Conservation (phyloP, 208 protist species). For the Leishmania amazonensis region DNA sequence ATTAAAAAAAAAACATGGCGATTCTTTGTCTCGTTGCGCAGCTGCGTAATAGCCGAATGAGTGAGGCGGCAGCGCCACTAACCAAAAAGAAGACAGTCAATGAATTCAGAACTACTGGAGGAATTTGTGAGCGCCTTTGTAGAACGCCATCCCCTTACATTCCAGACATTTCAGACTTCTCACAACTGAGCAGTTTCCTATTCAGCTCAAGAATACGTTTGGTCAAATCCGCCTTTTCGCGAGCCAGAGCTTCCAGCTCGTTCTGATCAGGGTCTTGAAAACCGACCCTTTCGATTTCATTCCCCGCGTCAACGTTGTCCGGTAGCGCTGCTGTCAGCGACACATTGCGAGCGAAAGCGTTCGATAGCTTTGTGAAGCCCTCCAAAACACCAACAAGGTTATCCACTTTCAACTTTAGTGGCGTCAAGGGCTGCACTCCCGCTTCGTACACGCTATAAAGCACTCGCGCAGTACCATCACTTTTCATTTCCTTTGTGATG, state of each 20-base stretch:
- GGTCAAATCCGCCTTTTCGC: constrained; percentile 18
- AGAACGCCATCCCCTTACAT: not conserved
- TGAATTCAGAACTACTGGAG: not conserved
- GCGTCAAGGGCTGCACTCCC: not conserved
- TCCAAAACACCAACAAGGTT: constrained; percentile 65
- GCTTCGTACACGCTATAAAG: constrained; percentile 22
- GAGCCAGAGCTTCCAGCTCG: not conserved
- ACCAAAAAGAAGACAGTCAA: not conserved
- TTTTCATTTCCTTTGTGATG: constrained; percentile 24
- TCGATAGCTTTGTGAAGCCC: constrained; percentile 50
- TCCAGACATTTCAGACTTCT: not conserved
- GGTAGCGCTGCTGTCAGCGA: too few species aligned
- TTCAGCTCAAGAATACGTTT: constrained; percentile 18
- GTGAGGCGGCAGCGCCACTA: not conserved
- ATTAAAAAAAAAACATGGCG: too few species aligned
- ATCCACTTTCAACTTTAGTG: constrained; percentile 51
- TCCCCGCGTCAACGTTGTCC: not conserved
- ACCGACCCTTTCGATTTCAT: not conserved
- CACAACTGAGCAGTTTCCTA: not conserved
- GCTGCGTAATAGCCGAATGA: not conserved
- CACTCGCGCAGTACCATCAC: constrained; percentile 6
- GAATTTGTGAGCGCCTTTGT: not conserved
- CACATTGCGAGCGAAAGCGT: constrained; percentile 34
- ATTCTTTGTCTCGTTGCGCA: not conserved
- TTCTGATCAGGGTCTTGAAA: not conserved